Conservation (phyloP, 129 eudicot species). For the Centrapalus pauciflorus region DNA sequence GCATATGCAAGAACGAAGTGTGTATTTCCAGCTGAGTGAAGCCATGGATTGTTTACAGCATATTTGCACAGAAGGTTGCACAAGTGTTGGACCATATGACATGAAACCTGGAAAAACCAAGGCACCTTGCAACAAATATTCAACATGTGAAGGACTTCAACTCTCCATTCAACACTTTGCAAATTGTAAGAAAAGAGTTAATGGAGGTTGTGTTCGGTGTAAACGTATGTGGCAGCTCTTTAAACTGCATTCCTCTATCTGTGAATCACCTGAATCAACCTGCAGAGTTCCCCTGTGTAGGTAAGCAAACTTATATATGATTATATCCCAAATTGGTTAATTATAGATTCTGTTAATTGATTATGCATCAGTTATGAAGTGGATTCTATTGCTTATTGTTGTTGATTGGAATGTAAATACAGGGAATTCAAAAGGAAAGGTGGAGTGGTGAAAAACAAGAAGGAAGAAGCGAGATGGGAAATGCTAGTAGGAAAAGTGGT, state of each 20-base stretch:
- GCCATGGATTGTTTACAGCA: slow-evolving; percentile 97
- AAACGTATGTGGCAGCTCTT: slow-evolving; percentile 96
- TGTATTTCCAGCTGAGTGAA: slow-evolving; percentile 78
- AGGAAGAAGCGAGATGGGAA: slow-evolving; percentile 68
- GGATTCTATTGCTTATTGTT: background rate
- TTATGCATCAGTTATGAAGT: no score
- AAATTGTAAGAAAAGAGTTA: slow-evolving; percentile 63
- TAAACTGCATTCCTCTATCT: slow-evolving; percentile 75
- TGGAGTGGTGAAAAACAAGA: slow-evolving; percentile 37
- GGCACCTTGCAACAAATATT: slow-evolving; percentile 74
- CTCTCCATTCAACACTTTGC: slow-evolving; percentile 73
- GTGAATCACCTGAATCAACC: slow-evolving; percentile 55
- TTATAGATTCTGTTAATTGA: background rate
- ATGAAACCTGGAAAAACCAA: slow-evolving; percentile 49
- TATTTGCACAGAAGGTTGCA: slow-evolving; percentile 93
- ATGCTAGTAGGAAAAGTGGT: slow-evolving; percentile 66
- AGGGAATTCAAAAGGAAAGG: slow-evolving; percentile 70
- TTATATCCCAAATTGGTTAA: no score
- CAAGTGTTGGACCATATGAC: slow-evolving; percentile 78
- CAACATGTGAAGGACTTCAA: slow-evolving; percentile 81
- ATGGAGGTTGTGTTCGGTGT: slow-evolving; percentile 82
- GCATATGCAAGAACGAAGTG: slow-evolving; percentile 56
- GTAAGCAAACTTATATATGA: slow-evolving; percentile 29
- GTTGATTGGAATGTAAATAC: background rate
- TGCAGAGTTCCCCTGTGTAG: slow-evolving; percentile 97